Conservation (phyloP, 306 rosid species). For the Rosa lucieae region DNA sequence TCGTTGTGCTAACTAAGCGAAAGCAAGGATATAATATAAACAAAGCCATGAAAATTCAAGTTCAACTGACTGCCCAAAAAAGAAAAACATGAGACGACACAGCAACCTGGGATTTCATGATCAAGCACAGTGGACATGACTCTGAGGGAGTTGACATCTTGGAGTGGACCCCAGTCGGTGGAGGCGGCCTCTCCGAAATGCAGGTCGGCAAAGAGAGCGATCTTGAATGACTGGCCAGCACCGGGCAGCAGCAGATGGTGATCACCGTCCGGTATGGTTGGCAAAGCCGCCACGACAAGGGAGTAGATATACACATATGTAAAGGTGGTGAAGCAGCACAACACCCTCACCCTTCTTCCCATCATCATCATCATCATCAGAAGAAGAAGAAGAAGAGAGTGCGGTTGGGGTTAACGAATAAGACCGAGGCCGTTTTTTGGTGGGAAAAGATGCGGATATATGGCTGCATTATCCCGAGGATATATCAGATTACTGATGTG, state of each 20-base stretch:
- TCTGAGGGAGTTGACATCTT: slow-evolving; percentile 53
- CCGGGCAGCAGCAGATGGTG: slow-evolving; percentile 28
- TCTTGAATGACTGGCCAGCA: slow-evolving; percentile 41
- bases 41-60: not conserved
- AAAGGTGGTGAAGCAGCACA: not conserved
- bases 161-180: slow-evolving; percentile 74
- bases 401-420: slow-evolving; percentile 1
- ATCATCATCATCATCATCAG: not conserved
- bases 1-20: too few relatives aligned
- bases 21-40: too few relatives aligned
- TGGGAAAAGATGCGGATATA: not conserved
- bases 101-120: slow-evolving; percentile 57
- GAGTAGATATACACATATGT: slow-evolving; percentile 9
- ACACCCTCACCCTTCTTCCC: not conserved
- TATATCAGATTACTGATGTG: not conserved
- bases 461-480: not conserved
- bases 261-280: slow-evolving; percentile 20
- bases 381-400: not conserved
- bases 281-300: slow-evolving; percentile 20
- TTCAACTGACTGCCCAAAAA: too few relatives aligned
- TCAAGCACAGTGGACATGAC: slow-evolving; percentile 57
- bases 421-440: not conserved
- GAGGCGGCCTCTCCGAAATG: slow-evolving; percentile 74
- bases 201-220: slow-evolving; percentile 69
- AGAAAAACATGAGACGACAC: not conserved